phyloP scores from a whole-genome alignment of 2,329 filamentous ascomycete genomes.

The Colletotrichum liaoningense region DNA sequence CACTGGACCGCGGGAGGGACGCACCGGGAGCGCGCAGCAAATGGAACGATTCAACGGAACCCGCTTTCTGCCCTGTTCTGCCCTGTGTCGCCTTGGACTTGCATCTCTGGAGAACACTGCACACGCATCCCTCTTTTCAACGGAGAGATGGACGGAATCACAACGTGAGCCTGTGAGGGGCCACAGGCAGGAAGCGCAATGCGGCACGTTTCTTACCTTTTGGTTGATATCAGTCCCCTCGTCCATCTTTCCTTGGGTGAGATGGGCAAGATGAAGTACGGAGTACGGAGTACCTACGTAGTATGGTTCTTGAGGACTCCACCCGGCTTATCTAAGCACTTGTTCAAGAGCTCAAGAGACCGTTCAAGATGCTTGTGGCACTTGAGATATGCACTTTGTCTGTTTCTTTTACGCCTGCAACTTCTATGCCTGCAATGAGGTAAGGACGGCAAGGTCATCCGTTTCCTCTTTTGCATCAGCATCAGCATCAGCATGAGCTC shows the following conservation, averaged over 20 bases:
- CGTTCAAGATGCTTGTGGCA: background rate
- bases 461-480: background rate
- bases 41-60: background rate
- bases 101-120: background rate
- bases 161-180: no score
- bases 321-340: no score
- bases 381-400: background rate
- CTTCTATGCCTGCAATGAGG: background rate
- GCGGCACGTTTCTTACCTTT: no score
- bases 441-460: background rate
- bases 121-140: background rate
- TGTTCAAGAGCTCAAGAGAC: background rate
- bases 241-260: no score
- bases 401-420: background rate
- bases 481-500: background rate
- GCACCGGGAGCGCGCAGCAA: background rate
- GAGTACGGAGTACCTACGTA: no score
- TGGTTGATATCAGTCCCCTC: no score
- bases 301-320: no score
- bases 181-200: no score
- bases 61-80: background rate
- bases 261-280: no score
- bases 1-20: background rate
- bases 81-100: background rate
- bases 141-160: background rate